A percentile compares a stretch with the other conserved stretches of the same genome.
Evolutionary conservation across 2,329 filamentous ascomycete species (phyloP).

Genomic region (Calonectria honghensis): DNA sequence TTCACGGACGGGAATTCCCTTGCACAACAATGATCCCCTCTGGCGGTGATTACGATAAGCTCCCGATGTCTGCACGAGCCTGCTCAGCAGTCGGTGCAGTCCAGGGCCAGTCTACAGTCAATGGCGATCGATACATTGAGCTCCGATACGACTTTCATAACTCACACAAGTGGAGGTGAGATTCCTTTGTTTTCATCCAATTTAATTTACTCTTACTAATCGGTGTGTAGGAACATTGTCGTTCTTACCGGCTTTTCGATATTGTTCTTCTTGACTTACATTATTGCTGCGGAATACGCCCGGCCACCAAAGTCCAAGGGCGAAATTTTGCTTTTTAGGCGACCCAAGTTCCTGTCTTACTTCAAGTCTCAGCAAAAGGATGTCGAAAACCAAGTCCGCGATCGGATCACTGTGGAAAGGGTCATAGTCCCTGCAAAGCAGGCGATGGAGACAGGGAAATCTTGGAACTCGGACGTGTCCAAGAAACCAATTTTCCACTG

Average conservation of each 20-base stretch:
- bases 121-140: conserved; percentile 20
- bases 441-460: neutral
- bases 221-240: conserved; percentile 73
- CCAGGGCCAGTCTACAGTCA: conserved; percentile 11
- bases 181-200: neutral
- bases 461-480: neutral
- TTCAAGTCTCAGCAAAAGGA: conserved; percentile 7
- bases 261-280: conserved; percentile 59
- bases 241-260: conserved; percentile 69
- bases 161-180: conserved; percentile 29
- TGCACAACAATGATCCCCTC: conserved; percentile 42
- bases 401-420: neutral
- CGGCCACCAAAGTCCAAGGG: conserved; percentile 73
- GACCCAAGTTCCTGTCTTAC: conserved; percentile 38
- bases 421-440: neutral
- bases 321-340: conserved; percentile 75
- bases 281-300: conserved; percentile 68
- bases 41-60: conserved; percentile 29
- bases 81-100: conserved; percentile 31
- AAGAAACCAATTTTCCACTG: conserved; percentile 73
- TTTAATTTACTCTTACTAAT: conserved; percentile 59
- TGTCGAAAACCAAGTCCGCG: conserved; percentile 18
- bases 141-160: conserved; percentile 13
- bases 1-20: conserved; percentile 57
- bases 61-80: neutral